Evolutionary conservation across 2,329 filamentous ascomycete genomes (phyloP).

Genomic region (Clarireedia monteithiana): DNA sequence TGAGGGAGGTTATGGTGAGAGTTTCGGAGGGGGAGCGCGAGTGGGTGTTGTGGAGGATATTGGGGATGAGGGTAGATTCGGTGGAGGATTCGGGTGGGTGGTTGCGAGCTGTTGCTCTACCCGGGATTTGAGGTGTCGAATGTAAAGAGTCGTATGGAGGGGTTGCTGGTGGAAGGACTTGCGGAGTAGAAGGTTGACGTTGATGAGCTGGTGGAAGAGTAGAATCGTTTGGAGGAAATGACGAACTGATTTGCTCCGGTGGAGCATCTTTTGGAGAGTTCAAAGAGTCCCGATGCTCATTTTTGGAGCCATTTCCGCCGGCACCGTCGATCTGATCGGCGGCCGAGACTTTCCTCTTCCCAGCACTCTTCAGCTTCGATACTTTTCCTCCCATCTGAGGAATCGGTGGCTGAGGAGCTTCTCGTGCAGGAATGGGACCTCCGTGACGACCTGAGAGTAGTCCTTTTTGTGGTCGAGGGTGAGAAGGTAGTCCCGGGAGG

Average conservation of each 20-base stretch:
- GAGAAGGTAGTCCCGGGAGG: conserved; percentile 14
- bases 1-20: conserved; percentile 23
- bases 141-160: conserved; percentile 13
- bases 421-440: conserved; percentile 23
- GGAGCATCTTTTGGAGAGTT: conserved; percentile 22
- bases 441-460: conserved; percentile 17
- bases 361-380: conserved; percentile 25
- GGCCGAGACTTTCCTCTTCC: conserved; percentile 14
- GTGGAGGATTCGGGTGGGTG: neutral
- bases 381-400: conserved; percentile 25
- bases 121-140: conserved; percentile 13
- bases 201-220: neutral
- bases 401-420: conserved; percentile 24
- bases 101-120: conserved; percentile 17
- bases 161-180: conserved; percentile 21
- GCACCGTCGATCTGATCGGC: conserved; percentile 10
- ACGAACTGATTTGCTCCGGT: conserved; percentile 11
- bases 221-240: too few species aligned
- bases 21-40: conserved; percentile 22
- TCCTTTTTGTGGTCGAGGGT: conserved; percentile 14
- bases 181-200: conserved; percentile 12
- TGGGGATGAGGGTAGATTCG: conserved; percentile 1
- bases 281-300: conserved; percentile 2
- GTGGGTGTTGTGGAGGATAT: conserved; percentile 10
- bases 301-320: neutral